Base-by-base conservation (phyloP, 257 asterid species). In the Verbascum thapsus region DNA sequence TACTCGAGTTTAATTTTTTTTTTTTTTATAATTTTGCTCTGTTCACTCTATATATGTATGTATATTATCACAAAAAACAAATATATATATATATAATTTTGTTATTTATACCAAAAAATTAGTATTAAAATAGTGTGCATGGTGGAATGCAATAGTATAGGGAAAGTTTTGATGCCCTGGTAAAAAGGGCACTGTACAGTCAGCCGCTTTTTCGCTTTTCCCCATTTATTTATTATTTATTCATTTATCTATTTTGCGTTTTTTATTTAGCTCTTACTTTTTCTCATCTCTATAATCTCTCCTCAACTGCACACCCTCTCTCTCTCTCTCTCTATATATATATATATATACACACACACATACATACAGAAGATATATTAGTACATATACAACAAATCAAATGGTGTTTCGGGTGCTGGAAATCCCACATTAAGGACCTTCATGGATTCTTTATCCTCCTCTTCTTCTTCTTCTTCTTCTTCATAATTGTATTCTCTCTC, bases 401-500 rank as follows among this genome's bases (percentile, higher is more conserved):
- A 64, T 73, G 82, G 75, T 68, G 85, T 69, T 70, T 76, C 63
- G 78, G 84, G 80, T 76, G 76, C 78, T 78, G 82, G 75, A 77
- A 57, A 75, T 82, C 83, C 85, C 88, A 83, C 74, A 82, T 76
- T 60, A 62, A 74, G 76, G 80, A 53, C 81, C 83, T 62, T 76
- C 81, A 79, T 80, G 87, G 78, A 74, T 83, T 76, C 74, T 70
- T 57, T 71, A 70, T 35, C 74, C 68, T 58, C 58, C 56, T 58
- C 5, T 26, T 26, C 32, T 1, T 26, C n/a, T n/a, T n/a, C n/a
- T n/a, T n/a, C n/a, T n/a, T n/a, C n/a, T n/a, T n/a, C 75, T 74
- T 58, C 80, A 76, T 72, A 80, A 76, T 78, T 69, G 69, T 65
- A 64, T 15, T 53, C 39, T 61, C 52, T 40, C 57, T 53, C 70